Evolutionary conservation across 2,329 filamentous ascomycete species (phyloP).

Genomic region (Chrysoporthe puriensis): DNA sequence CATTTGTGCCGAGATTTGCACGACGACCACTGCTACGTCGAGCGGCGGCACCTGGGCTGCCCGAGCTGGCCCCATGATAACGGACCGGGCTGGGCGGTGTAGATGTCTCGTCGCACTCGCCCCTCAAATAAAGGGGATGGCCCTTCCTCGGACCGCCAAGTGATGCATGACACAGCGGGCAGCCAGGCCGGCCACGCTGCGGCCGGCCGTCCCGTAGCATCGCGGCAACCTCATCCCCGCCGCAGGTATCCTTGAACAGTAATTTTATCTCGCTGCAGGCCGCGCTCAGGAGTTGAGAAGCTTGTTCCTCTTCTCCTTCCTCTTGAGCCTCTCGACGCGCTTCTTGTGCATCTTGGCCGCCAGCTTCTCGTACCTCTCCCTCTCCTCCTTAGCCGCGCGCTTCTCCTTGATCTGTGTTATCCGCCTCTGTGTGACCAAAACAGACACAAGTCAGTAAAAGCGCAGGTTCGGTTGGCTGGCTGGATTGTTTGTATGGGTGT

Average conservation of each 20-base stretch:
- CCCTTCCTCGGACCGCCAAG: not conserved
- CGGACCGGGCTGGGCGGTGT: not conserved
- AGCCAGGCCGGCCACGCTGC: constrained; percentile 8
- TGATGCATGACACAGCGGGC: constrained; percentile 16
- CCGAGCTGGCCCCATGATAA: not conserved
- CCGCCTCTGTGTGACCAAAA: constrained; percentile 58
- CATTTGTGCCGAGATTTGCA: constrained; percentile 12
- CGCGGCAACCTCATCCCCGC: constrained; percentile 1
- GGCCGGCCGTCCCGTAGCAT: not conserved
- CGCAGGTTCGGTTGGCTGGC: not conserved
- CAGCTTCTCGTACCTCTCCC: constrained; percentile 89
- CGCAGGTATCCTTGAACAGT: constrained; percentile 13
- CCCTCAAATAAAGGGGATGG: not conserved
- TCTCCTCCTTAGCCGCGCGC: constrained; percentile 87
- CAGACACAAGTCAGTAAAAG: constrained; percentile 26
- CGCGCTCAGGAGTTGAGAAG: constrained; percentile 65
- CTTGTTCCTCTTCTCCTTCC: constrained; percentile 96
- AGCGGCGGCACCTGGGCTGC: not conserved
- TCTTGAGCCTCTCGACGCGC: constrained; percentile 88
- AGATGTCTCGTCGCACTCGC: not conserved
- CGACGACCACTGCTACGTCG: constrained; percentile 15
- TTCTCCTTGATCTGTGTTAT: constrained; percentile 83
- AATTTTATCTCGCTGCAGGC: constrained; percentile 1
- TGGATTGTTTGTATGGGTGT: constrained; percentile 10
- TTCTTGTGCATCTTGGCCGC: constrained; percentile 98